Evolutionary conservation across 306 rosid genomes (phyloP).

Genomic region (Senna siamea): DNA sequence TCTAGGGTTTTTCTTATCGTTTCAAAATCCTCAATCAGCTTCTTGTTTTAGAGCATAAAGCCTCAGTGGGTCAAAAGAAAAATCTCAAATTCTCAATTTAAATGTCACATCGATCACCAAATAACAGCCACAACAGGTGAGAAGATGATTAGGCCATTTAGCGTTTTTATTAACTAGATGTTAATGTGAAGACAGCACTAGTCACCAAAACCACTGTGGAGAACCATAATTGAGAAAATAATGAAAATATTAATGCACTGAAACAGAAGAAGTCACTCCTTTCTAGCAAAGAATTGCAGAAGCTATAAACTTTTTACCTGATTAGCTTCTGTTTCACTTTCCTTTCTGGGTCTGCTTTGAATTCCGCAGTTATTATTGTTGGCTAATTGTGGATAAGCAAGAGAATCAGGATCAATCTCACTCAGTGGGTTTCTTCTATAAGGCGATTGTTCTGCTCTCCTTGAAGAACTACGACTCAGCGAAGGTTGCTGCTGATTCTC

Average conservation of each 20-base stretch:
- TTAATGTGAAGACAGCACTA: no score
- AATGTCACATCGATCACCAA: neutral
- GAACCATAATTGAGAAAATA: neutral
- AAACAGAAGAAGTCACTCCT: conserved; percentile 18
- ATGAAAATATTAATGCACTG: neutral
- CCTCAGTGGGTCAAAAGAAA: no score
- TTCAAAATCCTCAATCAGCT: no score
- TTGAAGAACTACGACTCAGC: conserved; percentile 76
- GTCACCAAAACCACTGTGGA: no score
- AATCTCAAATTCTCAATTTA: neutral
- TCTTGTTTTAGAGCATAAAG: neutral
- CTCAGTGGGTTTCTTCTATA: conserved; percentile 81
- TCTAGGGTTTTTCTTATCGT: neutral
- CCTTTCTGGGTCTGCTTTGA: conserved; percentile 57
- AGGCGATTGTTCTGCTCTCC: conserved; percentile 90
- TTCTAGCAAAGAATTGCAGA: conserved; percentile 8
- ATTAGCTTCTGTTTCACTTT: conserved; percentile 50
- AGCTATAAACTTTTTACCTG: conserved; percentile 51
- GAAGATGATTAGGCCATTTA: neutral
- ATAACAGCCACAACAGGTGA: neutral
- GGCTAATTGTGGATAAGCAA: conserved; percentile 52
- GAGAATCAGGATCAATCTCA: conserved; percentile 75
- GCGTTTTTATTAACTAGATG: neutral
- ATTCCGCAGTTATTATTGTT: conserved; percentile 44
- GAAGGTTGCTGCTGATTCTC: conserved; percentile 63